Evolutionary conservation across 805 yeast species (phyloP).

Genomic region (Ogataea naganishii): DNA sequence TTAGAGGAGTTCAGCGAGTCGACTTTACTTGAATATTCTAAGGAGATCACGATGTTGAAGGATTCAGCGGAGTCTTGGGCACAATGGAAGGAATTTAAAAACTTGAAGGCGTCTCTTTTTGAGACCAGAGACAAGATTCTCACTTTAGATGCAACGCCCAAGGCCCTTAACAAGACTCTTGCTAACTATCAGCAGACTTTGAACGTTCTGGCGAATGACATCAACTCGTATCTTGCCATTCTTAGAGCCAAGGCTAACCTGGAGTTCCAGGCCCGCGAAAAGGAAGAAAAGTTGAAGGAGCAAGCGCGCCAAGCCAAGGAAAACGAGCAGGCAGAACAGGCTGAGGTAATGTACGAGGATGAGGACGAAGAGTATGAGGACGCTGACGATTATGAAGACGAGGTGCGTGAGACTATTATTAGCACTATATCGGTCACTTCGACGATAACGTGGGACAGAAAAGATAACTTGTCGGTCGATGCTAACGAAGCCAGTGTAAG

Average conservation of each 20-base stretch:
- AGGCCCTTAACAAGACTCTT: slow-evolving; percentile 22
- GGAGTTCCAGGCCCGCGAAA: slow-evolving; percentile 47
- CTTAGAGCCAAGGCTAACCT: slow-evolving; percentile 50
- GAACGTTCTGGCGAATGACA: slow-evolving; percentile 44
- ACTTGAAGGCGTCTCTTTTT: slow-evolving; percentile 45
- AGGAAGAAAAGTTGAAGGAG: slow-evolving; percentile 21
- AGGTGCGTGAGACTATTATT: slow-evolving; percentile 1
- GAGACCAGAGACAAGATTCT: slow-evolving; percentile 46
- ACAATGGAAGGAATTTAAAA: slow-evolving; percentile 56
- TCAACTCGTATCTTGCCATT: slow-evolving; percentile 50
- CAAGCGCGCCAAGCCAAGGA: slow-evolving; percentile 5
- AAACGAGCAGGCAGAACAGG: slow-evolving; percentile 1
- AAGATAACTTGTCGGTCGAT: too few relatives aligned
- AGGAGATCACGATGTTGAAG: slow-evolving; percentile 36
- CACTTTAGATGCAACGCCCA: slow-evolving; percentile 22
- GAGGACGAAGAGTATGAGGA: slow-evolving; percentile 4
- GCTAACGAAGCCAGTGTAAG: too few relatives aligned
- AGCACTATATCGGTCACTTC: slow-evolving; percentile 1
- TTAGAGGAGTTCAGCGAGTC: slow-evolving; percentile 70
- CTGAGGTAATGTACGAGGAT: slow-evolving; percentile 2
- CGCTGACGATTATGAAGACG: slow-evolving; percentile 1
- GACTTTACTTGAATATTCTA: slow-evolving; percentile 55
- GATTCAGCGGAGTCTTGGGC: slow-evolving; percentile 33
- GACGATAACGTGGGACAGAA: too few relatives aligned
- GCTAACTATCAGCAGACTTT: slow-evolving; percentile 35